These are phyloP conservation scores for Ceratocystis eucalypticola DNA, from an alignment of 2,329 filamentous ascomycete genomes.

Conservation along the genomic window DNA sequence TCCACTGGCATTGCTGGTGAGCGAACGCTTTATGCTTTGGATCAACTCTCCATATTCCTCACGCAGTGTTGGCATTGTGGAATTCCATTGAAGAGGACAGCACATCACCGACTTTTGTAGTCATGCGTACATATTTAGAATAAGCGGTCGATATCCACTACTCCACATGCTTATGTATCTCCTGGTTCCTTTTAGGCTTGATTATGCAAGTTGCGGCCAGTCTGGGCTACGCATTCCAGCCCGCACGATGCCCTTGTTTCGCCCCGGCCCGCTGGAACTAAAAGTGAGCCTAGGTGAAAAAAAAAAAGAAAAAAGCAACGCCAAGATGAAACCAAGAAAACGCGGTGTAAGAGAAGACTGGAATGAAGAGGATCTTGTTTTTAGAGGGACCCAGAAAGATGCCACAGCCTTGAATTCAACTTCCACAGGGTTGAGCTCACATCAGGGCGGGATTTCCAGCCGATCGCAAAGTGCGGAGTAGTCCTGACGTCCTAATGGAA, in stretches of 20 bases:
- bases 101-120: conserved; percentile 4
- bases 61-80: not conserved
- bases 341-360: not conserved
- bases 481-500: no score
- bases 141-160: not conserved
- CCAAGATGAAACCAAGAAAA: not conserved
- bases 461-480: not conserved
- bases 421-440: not conserved
- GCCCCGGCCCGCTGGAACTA: not conserved
- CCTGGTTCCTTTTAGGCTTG: not conserved
- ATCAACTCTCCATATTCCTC: not conserved
- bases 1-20: not conserved
- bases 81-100: not conserved
- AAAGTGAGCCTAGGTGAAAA: not conserved
- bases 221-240: not conserved
- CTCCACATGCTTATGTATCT: not conserved
- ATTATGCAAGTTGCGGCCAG: not conserved
- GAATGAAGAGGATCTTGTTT: not conserved
- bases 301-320: not conserved
- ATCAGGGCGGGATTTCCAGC: not conserved
- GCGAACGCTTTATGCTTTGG: not conserved
- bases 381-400: not conserved
- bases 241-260: not conserved
- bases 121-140: not conserved
- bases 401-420: not conserved